These are phyloP conservation scores for Geotrichum fermentans DNA, from an alignment of 1,139 yeast species.

Conservation along the genomic window DNA sequence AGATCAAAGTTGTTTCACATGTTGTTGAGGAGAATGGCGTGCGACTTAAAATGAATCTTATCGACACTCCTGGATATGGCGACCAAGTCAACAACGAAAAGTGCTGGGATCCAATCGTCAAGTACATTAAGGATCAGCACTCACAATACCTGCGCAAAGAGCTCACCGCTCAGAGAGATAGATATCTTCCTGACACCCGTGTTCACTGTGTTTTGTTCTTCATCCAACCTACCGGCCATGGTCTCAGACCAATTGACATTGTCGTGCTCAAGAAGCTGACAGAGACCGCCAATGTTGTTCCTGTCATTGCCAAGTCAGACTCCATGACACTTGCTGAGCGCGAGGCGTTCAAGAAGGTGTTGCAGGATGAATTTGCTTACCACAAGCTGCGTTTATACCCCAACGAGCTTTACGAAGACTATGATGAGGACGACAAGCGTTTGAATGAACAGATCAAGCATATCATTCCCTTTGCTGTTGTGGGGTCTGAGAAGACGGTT, in stretches of 20 bases:
- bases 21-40: conserved; percentile 78
- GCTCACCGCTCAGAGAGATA: conserved; percentile 92
- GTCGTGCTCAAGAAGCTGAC: conserved; percentile 78
- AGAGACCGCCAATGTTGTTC: conserved; percentile 91
- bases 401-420: conserved; percentile 77
- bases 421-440: conserved; percentile 48
- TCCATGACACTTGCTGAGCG: conserved; percentile 84
- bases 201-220: conserved; percentile 92
- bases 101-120: conserved; percentile 94
- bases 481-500: conserved; percentile 83
- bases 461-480: conserved; percentile 83
- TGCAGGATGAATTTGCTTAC: conserved; percentile 69
- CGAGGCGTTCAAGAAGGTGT: conserved; percentile 60
- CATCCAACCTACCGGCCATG: conserved; percentile 79
- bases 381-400: conserved; percentile 82
- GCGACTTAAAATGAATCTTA: conserved; percentile 73
- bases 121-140: conserved; percentile 94
- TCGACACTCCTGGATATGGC: conserved; percentile 97
- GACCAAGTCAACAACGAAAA: conserved; percentile 94
- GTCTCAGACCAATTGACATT: conserved; percentile 76
- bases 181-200: conserved; percentile 77
- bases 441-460: conserved; percentile 46
- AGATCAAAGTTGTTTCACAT: conserved; percentile 71
- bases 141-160: conserved; percentile 89
- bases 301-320: conserved; percentile 91